Conservation (phyloP, 1,284 basidiomycete genomes). For the Cutaneotrichosporon daszewskae region DNA sequence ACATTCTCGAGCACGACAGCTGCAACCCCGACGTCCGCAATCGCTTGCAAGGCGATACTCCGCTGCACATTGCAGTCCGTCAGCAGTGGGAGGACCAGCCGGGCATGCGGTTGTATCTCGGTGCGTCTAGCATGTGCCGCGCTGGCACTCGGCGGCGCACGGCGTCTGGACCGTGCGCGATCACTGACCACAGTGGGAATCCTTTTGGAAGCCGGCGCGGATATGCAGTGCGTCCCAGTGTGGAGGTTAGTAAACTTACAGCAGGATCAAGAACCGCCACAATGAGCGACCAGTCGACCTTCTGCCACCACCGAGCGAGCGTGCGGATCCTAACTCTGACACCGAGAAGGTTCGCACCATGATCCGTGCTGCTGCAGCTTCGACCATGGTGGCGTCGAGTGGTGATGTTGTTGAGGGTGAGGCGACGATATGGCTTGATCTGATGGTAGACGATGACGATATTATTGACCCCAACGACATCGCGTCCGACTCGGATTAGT, state of each 20-base stretch:
- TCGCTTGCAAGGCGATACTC: slow-evolving; percentile 66
- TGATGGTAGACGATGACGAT: slow-evolving; percentile 31
- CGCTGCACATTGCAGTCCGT: slow-evolving; percentile 70
- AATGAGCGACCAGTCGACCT: slow-evolving; percentile 59
- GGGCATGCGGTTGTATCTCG: slow-evolving; percentile 50
- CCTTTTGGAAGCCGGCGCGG: slow-evolving; percentile 70
- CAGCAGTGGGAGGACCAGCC: slow-evolving; percentile 59
- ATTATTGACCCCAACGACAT: slow-evolving; percentile 43
- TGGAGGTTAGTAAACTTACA: background rate
- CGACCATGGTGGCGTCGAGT: slow-evolving; percentile 30
- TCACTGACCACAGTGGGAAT: slow-evolving; percentile 54
- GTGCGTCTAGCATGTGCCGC: slow-evolving; percentile 27
- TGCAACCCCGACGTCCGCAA: slow-evolving; percentile 83
- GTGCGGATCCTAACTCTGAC: slow-evolving; percentile 31
- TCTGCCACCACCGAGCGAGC: slow-evolving; percentile 48
- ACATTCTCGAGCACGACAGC: slow-evolving; percentile 64
- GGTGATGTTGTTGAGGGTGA: slow-evolving; percentile 45
- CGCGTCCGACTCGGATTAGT: slow-evolving; percentile 39
- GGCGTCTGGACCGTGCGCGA: background rate
- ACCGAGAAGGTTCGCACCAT: slow-evolving; percentile 40
- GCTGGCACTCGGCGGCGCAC: too few relatives aligned
- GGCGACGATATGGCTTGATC: slow-evolving; percentile 8
- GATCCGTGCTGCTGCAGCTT: slow-evolving; percentile 38
- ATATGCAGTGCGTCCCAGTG: slow-evolving; percentile 55
- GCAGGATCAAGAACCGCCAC: slow-evolving; percentile 67